Base-by-base conservation (phyloP, 306 rosid species). In the Cucurbita pepo region DNA sequence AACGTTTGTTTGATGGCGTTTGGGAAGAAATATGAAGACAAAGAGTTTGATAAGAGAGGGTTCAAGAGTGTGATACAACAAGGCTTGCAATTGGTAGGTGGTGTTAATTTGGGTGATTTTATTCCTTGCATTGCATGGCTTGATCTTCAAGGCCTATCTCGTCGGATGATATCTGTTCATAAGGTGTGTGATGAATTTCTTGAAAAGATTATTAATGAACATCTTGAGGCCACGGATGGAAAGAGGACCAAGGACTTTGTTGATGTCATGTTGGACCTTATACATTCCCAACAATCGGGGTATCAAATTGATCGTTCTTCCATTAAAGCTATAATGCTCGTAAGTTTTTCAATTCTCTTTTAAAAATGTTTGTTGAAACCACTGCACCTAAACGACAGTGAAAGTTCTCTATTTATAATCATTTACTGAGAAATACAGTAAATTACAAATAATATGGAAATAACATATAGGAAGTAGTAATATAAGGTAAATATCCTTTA, bases 1-100 rank as follows among this genome's bases (percentile, higher is more conserved):
- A 78, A 78, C 69, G 56, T 61, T 14, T 82, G 82, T 56, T 45
- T 57, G 60, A 78, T 78, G 80, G 73, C 76, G 34, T 41, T 78
- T 15, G 85, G 85, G 70, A 81, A 75, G 79, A 81, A 81, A 62
- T 75, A 77, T 45, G 61, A 9, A 34, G 77, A 62, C 8, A n/a
- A 21, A 4, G 85, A 82, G 4, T 66, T 82, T 7, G 47, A 65
- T 55, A 69, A 74, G 21, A 77, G 71, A 65, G 80, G 74, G 18
- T 72, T 82, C 16, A 58, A 22, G 59, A 56, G 66, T 66, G 54
- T 45, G 11, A 66, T 66, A 6, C 72, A 45, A 44, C 19, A 66
- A 12, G 55, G 36, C 2, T 10, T 44, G 50, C 38, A 21, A 11
- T 43, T 66, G 13, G 12, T 5, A 0, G 72, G 55, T 15, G 72